phyloP scores from a whole-genome alignment of 2,329 filamentous ascomycete genomes.

The Colletotrichum tabaci region DNA sequence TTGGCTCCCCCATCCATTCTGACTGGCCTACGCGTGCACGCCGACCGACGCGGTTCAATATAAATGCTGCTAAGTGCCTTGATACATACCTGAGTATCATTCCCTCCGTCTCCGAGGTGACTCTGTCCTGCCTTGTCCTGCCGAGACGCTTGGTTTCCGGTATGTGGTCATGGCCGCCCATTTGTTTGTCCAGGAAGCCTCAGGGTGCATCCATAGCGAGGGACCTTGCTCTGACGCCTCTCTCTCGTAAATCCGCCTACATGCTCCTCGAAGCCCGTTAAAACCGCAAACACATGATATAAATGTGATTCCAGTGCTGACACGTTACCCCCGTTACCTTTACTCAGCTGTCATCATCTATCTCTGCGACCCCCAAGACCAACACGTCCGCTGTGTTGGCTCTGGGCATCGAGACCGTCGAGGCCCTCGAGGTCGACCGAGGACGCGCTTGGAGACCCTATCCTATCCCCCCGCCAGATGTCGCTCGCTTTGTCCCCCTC shows the following conservation, averaged over 20 bases:
- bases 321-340: not conserved
- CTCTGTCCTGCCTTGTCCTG: not conserved
- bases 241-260: not conserved
- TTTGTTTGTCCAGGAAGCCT: not conserved
- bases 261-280: not conserved
- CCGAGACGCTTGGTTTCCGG: no score
- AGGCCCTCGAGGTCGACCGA: slow-evolving; percentile 45
- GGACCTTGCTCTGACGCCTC: not conserved
- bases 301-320: not conserved
- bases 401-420: slow-evolving; percentile 45
- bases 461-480: slow-evolving; percentile 41
- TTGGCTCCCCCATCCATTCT: no score
- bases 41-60: not conserved
- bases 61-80: not conserved
- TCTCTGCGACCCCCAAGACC: slow-evolving; percentile 31
- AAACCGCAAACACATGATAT: not conserved
- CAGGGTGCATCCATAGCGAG: not conserved
- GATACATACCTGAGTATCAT: not conserved
- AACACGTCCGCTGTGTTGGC: slow-evolving; percentile 44
- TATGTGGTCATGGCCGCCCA: not conserved
- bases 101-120: not conserved
- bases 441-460: slow-evolving; percentile 47
- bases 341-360: not conserved
- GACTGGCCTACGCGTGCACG: not conserved
- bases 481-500: slow-evolving; percentile 48